These are phyloP conservation scores for Colletotrichum sp. DNA, from an alignment of 2,329 filamentous ascomycete genomes.

Conservation along the genomic window DNA sequence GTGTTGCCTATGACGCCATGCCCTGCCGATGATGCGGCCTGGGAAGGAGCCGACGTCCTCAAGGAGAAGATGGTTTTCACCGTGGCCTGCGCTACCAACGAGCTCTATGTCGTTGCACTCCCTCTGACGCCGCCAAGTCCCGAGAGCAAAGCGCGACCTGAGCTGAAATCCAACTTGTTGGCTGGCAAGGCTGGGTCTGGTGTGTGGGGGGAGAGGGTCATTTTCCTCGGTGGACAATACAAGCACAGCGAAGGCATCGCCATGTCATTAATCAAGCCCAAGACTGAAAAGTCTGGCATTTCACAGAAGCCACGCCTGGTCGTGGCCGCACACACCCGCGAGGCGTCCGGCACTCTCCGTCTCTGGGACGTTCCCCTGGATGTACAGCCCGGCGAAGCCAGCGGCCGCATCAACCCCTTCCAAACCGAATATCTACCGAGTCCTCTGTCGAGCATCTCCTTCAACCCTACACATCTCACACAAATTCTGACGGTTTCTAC, in stretches of 20 bases:
- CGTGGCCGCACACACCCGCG: slow-evolving; percentile 64
- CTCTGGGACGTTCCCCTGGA: slow-evolving; percentile 64
- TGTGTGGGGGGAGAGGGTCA: slow-evolving; percentile 67
- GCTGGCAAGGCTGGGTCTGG: slow-evolving; percentile 63
- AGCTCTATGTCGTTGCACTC: slow-evolving; percentile 62
- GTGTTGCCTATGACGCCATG: slow-evolving; percentile 58
- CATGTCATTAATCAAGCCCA: slow-evolving; percentile 54
- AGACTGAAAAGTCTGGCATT: slow-evolving; percentile 24
- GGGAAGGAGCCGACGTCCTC: slow-evolving; percentile 52
- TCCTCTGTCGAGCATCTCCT: slow-evolving; percentile 60
- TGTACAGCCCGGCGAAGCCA: slow-evolving; percentile 33
- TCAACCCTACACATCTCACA: slow-evolving; percentile 63
- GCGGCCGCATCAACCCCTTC: slow-evolving; percentile 50
- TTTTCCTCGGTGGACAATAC: slow-evolving; percentile 57
- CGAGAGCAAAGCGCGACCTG: slow-evolving; percentile 60
- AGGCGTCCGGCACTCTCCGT: slow-evolving; percentile 63
- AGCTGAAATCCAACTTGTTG: slow-evolving; percentile 55
- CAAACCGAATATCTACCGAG: slow-evolving; percentile 64
- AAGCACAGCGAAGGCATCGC: slow-evolving; percentile 60
- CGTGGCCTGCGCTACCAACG: slow-evolving; percentile 62
- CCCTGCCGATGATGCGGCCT: slow-evolving; percentile 52
- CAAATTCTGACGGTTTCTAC: slow-evolving; percentile 64
- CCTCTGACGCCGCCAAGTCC: slow-evolving; percentile 67
- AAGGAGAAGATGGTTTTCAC: slow-evolving; percentile 66
- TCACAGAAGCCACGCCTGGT: slow-evolving; percentile 46